Evolutionary conservation across 2,329 filamentous ascomycete genomes (phyloP).

Genomic region (Fusarium burgessii): DNA sequence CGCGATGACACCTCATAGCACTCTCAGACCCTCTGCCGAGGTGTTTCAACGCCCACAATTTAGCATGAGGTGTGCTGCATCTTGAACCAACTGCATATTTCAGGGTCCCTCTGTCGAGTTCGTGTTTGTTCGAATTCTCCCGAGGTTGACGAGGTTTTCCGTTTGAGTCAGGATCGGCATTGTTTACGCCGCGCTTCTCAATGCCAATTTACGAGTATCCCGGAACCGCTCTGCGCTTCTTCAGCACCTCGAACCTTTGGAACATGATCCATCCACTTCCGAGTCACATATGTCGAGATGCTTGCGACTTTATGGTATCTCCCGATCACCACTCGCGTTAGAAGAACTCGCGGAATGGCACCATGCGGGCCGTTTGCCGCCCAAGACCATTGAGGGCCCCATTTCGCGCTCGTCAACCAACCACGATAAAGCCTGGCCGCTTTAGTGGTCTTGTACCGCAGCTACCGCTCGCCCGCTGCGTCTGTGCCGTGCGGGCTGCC

Average conservation of each 20-base stretch:
- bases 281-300: conserved; percentile 11
- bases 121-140: conserved; percentile 21
- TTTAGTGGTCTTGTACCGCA: conserved; percentile 23
- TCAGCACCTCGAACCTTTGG: conserved; percentile 29
- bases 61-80: conserved; percentile 20
- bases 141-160: conserved; percentile 14
- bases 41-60: conserved; percentile 31
- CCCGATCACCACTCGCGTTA: conserved; percentile 14
- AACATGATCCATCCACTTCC: conserved; percentile 23
- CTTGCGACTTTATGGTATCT: conserved; percentile 14
- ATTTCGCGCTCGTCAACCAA: conserved; percentile 41
- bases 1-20: conserved; percentile 30
- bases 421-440: conserved; percentile 21
- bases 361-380: conserved; percentile 40
- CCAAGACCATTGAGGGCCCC: conserved; percentile 26
- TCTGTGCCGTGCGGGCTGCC: conserved; percentile 37
- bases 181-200: conserved; percentile 27
- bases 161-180: conserved; percentile 23
- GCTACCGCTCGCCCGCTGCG: conserved; percentile 26
- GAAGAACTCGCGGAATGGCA: conserved; percentile 33
- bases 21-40: conserved; percentile 24
- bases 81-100: conserved; percentile 46
- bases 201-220: conserved; percentile 13
- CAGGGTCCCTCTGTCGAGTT: conserved; percentile 30
- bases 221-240: conserved; percentile 24